phyloP scores from a whole-genome alignment of 2,329 filamentous ascomycete species.

The Claviceps monticola region DNA sequence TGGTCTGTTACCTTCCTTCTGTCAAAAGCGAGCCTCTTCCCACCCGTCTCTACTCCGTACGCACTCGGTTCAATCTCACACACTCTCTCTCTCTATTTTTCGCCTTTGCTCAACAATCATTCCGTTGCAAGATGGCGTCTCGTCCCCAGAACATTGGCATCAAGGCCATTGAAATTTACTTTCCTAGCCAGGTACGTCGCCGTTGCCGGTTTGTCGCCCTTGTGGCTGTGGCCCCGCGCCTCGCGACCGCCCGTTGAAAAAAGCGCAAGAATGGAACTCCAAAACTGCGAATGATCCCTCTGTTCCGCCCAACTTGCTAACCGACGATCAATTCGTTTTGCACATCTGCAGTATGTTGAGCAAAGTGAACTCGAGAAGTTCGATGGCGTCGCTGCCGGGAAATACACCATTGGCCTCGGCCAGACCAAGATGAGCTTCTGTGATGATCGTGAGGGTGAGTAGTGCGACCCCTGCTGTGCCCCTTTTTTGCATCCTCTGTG shows the following conservation, averaged over 20 bases:
- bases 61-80: not conserved
- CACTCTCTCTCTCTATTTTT: not conserved
- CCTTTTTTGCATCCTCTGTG: not conserved
- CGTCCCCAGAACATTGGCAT: constrained; percentile 82
- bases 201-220: not conserved
- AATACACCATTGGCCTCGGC: constrained; percentile 83
- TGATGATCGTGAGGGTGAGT: constrained; percentile 72
- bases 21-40: constrained; percentile 5
- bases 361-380: constrained; percentile 74
- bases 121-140: constrained; percentile 45
- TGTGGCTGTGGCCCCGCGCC: constrained; percentile 2
- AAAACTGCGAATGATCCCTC: constrained; percentile 5
- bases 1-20: not conserved
- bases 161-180: constrained; percentile 86
- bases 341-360: constrained; percentile 57
- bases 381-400: constrained; percentile 68
- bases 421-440: constrained; percentile 91
- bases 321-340: constrained; percentile 5
- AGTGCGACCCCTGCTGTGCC: constrained; percentile 5
- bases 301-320: constrained; percentile 14
- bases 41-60: constrained; percentile 2
- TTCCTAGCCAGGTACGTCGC: constrained; percentile 62
- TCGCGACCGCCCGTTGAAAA: not conserved
- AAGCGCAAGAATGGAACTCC: not conserved
- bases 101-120: not conserved